These are phyloP conservation scores for Tagetes patula DNA, from an alignment of 129 eudicot species.

Conservation along the genomic window DNA sequence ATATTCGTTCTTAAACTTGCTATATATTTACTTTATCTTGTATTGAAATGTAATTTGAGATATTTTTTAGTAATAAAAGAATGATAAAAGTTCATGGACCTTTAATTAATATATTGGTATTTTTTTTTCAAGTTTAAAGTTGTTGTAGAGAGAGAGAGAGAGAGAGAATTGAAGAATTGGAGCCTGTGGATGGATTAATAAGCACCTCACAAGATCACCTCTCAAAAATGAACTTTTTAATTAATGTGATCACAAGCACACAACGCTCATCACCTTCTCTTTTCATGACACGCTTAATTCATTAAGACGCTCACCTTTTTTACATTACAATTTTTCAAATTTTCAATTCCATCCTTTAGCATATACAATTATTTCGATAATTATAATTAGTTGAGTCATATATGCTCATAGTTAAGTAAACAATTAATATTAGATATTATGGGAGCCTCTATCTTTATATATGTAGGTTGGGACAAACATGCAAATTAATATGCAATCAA, in stretches of 20 bases:
- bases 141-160: slow-evolving; percentile 16
- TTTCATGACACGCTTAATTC: slow-evolving; percentile 63
- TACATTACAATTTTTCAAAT: slow-evolving; percentile 30
- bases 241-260: slow-evolving; percentile 44
- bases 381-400: no score
- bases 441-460: no score
- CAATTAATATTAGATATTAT: no score
- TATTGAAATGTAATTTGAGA: not conserved
- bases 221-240: slow-evolving; percentile 1
- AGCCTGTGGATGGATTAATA: slow-evolving; percentile 53
- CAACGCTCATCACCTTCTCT: slow-evolving; percentile 71
- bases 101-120: not conserved
- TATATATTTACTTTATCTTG: not conserved
- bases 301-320: slow-evolving; percentile 39
- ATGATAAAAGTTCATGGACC: not conserved
- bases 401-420: no score
- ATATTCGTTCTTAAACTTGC: not conserved
- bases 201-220: slow-evolving; percentile 37
- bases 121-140: not conserved
- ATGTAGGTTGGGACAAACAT: no score
- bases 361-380: no score
- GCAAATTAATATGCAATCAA: no score
- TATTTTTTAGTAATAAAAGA: not conserved
- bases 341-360: not conserved
- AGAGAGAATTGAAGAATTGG: slow-evolving; percentile 40